Conservation (phyloP, 768 basidiomycete species). For the Boletus sensibilis region DNA sequence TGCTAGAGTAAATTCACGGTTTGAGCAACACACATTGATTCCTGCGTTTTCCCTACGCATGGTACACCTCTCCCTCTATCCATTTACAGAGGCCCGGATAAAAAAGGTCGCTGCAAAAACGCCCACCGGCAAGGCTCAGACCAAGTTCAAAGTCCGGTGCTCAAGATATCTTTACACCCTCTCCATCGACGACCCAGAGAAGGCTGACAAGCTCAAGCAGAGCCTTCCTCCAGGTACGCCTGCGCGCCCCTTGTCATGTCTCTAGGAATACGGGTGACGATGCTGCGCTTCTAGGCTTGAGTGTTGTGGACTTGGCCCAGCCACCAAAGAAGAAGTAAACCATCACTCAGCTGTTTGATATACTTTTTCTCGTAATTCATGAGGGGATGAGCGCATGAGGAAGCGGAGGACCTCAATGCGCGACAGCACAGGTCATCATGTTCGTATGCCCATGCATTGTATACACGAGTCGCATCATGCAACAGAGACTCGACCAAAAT, state of each 20-base stretch:
- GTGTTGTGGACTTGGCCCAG: slow-evolving; percentile 63
- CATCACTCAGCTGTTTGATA: slow-evolving; percentile 2
- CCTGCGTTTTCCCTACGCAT: neutral
- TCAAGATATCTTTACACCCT: slow-evolving; percentile 98
- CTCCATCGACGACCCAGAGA: slow-evolving; percentile 91
- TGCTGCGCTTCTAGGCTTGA: slow-evolving; percentile 53
- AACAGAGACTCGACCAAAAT: slow-evolving; percentile 12
- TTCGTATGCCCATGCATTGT: slow-evolving; percentile 22
- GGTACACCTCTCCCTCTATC: neutral
- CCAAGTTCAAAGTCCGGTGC: slow-evolving; percentile 99
- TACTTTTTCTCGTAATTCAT: slow-evolving; percentile 1
- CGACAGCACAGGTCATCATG: slow-evolving; percentile 15
- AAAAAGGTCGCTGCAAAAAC: slow-evolving; percentile 82
- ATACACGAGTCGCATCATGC: slow-evolving; percentile 17
- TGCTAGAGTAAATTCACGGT: slow-evolving; percentile 20
- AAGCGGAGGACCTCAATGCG: slow-evolving; percentile 2
- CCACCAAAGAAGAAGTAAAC: slow-evolving; percentile 69
- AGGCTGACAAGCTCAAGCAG: slow-evolving; percentile 97
- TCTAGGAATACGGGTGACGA: neutral
- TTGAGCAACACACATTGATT: slow-evolving; percentile 1
- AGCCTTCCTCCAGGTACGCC: slow-evolving; percentile 88
- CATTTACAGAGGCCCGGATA: slow-evolving; percentile 86
- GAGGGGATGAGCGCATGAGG: neutral
- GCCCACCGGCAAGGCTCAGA: slow-evolving; percentile 71
- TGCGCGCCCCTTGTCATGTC: neutral